Percentiles rank a stretch among this genome's conserved stretches.
Evolutionary conservation across 1,284 basidiomycete species (phyloP).

Genomic region (Microbotryomycetes sp.): DNA sequence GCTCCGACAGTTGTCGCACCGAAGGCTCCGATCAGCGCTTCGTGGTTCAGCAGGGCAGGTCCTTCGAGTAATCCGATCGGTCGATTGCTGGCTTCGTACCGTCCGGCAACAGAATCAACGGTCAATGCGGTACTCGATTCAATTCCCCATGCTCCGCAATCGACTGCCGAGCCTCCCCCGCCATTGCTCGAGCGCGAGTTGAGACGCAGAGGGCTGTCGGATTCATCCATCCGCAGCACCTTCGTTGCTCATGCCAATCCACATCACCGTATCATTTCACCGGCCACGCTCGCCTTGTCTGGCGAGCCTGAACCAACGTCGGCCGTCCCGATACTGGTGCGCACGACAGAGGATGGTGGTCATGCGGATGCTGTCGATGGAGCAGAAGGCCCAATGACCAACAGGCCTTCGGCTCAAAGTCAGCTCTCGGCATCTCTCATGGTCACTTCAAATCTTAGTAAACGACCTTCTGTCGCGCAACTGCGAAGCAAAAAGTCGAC

Average conservation of each 20-base stretch:
- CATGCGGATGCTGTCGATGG: background rate
- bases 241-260: conserved; percentile 48
- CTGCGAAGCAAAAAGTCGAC: background rate
- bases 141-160: conserved; percentile 40
- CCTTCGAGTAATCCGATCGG: conserved; percentile 19
- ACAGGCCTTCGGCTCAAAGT: background rate
- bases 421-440: background rate
- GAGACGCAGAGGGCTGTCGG: conserved; percentile 69
- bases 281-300: conserved; percentile 21
- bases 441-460: background rate
- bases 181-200: conserved; percentile 56
- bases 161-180: conserved; percentile 40
- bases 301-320: conserved; percentile 8
- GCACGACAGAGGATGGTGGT: background rate
- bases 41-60: background rate
- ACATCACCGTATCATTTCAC: conserved; percentile 25
- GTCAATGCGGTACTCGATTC: conserved; percentile 71
- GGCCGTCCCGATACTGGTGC: background rate
- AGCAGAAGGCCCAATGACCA: background rate
- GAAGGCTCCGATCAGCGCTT: conserved; percentile 11
- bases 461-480: background rate
- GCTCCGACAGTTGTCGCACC: background rate
- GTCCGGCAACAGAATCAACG: conserved; percentile 31
- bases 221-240: conserved; percentile 80
- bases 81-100: conserved; percentile 25